These are phyloP conservation scores for Pharnaceum exiguum DNA, from an alignment of 148 eudicot genomes.

Conservation along the genomic window DNA sequence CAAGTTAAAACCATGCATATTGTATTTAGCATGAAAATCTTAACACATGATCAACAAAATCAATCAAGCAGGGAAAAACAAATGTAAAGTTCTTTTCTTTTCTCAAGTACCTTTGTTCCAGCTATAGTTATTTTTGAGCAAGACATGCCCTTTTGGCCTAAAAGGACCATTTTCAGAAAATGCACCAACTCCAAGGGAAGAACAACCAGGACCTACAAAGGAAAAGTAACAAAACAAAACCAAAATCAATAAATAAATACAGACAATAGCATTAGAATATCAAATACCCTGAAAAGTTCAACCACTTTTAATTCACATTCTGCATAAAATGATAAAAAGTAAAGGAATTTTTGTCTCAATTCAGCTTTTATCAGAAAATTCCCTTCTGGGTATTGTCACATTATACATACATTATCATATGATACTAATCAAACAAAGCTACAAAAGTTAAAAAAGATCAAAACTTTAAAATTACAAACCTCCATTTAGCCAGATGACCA, in stretches of 20 bases:
- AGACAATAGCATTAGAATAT: too few species aligned
- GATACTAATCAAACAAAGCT: not conserved
- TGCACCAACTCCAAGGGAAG: conserved; percentile 98
- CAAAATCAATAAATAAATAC: not conserved
- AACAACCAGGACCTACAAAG: conserved; percentile 97
- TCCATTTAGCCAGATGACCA: conserved; percentile 98
- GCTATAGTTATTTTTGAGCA: conserved; percentile 73
- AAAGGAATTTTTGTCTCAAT: conserved; percentile 25
- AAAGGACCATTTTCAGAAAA: conserved; percentile 99
- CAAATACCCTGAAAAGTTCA: not conserved
- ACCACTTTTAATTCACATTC: not conserved
- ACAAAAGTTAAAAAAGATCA: not conserved
- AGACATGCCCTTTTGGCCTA: conserved; percentile 70
- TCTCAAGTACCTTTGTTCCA: conserved; percentile 76
- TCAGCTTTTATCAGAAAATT: conserved; percentile 14
- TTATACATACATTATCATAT: not conserved
- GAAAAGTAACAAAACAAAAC: conserved; percentile 12
- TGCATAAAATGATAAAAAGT: too few species aligned
- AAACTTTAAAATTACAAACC: conserved; percentile 34
- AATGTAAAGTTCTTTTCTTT: not conserved
- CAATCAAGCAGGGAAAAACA: conserved; percentile 2
- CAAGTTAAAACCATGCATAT: not conserved
- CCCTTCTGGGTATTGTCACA: not conserved
- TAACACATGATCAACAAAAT: too few species aligned
- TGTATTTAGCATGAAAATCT: not conserved